Conservation (phyloP, 306 rosid genomes). For the Rosa chinensis region DNA sequence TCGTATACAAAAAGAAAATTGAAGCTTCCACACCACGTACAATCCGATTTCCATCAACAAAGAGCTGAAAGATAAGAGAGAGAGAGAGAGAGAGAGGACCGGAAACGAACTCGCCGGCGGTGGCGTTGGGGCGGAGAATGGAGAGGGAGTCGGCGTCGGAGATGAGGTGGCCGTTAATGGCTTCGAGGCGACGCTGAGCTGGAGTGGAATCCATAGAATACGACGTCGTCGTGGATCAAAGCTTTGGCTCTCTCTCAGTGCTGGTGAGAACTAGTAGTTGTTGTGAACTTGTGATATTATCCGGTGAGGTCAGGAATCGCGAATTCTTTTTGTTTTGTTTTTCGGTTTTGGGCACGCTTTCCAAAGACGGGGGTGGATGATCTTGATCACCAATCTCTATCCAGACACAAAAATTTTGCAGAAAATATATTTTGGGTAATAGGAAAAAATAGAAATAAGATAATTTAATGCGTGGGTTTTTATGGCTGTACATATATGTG, state of each 20-base stretch:
- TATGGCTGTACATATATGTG: not conserved
- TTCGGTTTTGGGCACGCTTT: too few species aligned
- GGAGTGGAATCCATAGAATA: constrained; percentile 48
- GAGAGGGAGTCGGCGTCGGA: constrained; percentile 43
- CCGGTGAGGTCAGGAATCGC: not conserved
- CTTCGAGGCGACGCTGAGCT: constrained; percentile 70
- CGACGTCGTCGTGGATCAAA: not conserved
- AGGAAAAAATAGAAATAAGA: too few species aligned
- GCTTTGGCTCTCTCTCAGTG: not conserved
- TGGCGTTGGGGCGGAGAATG: constrained; percentile 52
- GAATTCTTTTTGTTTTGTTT: too few species aligned
- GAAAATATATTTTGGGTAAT: too few species aligned
- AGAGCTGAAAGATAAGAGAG: not conserved
- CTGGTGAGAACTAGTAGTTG: not conserved
- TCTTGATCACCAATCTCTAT: not conserved
- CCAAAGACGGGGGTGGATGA: not conserved
- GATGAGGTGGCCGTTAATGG: constrained; percentile 59
- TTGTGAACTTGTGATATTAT: not conserved
- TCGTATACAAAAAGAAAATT: not conserved
- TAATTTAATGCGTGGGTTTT: too few species aligned
- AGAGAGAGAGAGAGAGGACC: constrained; percentile 44
- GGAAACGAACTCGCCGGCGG: constrained; percentile 71
- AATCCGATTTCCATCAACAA: not conserved
- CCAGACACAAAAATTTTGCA: not conserved
- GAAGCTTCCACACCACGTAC: not conserved